Percentiles rank a stretch among this genome's conserved stretches.
Conservation (phyloP, 2,329 filamentous ascomycete genomes). For the Graphiopsis chlorocephala region DNA sequence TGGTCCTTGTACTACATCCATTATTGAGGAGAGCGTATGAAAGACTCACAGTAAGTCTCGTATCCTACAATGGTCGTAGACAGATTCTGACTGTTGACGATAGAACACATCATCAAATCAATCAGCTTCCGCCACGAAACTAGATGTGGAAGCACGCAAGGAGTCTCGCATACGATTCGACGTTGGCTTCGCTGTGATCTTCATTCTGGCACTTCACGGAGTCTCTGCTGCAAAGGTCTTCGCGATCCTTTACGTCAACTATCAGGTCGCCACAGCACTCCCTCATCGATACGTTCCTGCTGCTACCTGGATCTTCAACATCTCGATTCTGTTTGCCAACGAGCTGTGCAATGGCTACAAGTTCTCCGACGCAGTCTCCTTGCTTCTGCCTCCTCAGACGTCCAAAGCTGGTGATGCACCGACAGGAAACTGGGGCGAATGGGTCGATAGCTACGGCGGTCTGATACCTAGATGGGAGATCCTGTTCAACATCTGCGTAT, state of each 20-base stretch:
- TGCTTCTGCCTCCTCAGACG: slow-evolving; percentile 46
- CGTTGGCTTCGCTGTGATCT: slow-evolving; percentile 73
- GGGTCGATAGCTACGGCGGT: slow-evolving; percentile 76
- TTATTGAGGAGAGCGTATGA: slow-evolving; percentile 73
- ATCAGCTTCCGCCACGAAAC: neutral
- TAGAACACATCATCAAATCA: neutral
- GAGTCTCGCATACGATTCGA: slow-evolving; percentile 59
- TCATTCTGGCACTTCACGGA: slow-evolving; percentile 77
- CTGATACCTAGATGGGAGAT: slow-evolving; percentile 92
- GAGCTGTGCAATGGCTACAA: slow-evolving; percentile 78
- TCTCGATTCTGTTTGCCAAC: slow-evolving; percentile 82
- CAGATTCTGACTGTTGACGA: neutral
- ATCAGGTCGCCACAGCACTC: slow-evolving; percentile 68
- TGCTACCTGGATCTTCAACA: slow-evolving; percentile 87
- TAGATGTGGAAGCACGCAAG: slow-evolving; percentile 13
- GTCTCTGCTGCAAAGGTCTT: slow-evolving; percentile 82
- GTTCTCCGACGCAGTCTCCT: slow-evolving; percentile 60
- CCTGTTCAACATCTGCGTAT: slow-evolving; percentile 93
- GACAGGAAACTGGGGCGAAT: slow-evolving; percentile 58
- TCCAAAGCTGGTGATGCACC: slow-evolving; percentile 37
- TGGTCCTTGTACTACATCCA: slow-evolving; percentile 75
- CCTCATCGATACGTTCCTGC: slow-evolving; percentile 69
- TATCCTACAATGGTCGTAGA: neutral
- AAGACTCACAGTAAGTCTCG: slow-evolving; percentile 29
- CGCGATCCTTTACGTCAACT: slow-evolving; percentile 77